Base-by-base conservation (phyloP, 2,329 filamentous ascomycete genomes). In the Neurospora sp. region DNA sequence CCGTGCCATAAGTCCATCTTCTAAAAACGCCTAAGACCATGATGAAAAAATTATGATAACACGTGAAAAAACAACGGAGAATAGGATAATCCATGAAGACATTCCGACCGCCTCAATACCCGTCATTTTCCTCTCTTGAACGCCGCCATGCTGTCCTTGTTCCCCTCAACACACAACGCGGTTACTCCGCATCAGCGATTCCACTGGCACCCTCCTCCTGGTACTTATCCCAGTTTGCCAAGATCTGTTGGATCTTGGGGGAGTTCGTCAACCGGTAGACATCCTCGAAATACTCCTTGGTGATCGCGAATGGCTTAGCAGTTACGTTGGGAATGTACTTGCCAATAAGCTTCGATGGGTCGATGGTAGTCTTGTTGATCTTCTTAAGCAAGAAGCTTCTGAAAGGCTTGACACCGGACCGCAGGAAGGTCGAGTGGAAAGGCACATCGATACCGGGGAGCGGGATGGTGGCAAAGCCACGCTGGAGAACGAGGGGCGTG, bases 321-420 rank as follows among this genome's bases (percentile, higher is more conserved):
- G 96, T 99, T 75, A 99, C 96, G 82, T 99, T 99, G 76, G 96
- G 96, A 75, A 99, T 98, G 84, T 99, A 99, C 84, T 99, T 99
- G 78, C 96, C 96, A 75, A 99, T 87, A 78, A 99, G 84, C 86
- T 98, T 98, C 80, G 92, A 91, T 5, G 96, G 96, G 80, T 99
- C 96, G 80, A 99, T 98, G 69, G 92, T 96, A 33, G 94, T 97
- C 89, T 97, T 97, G 87, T 98, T 93, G 84, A 99, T 98, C 89
- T 99, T 99, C 92, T 98, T 99, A 76, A 98, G 90, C 79, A 99
- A 82, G 89, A 99, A 99, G 66, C 91, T 95, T 75, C 96, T 89
- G 93, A 99, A 99, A 66, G 96, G 96, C 87, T 99, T 99, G 81
- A 99, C 96, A 77, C 96, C 96, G 46, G 93, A 97, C 70, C 96